Evolutionary conservation across 2,329 filamentous ascomycete genomes (phyloP).

Genomic region (Aspergillus ustus): DNA sequence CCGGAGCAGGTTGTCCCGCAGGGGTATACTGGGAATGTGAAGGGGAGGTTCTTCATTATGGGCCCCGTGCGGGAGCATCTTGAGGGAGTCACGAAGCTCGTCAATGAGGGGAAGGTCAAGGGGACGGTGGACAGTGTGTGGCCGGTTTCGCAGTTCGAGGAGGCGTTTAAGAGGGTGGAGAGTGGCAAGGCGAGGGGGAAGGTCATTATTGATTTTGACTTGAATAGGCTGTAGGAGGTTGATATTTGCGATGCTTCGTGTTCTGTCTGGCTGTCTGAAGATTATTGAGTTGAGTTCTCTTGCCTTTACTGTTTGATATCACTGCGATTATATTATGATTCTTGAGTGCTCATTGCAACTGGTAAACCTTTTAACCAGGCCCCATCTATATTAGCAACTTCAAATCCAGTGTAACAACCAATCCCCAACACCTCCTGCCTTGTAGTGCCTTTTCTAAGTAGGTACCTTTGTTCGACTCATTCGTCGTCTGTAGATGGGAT

Average conservation of each 20-base stretch:
- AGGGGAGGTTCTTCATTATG: slow-evolving; percentile 50
- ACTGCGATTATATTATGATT: no score
- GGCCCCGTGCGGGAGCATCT: slow-evolving; percentile 43
- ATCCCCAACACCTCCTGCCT: no score
- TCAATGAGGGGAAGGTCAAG: slow-evolving; percentile 44
- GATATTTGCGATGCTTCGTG: background rate
- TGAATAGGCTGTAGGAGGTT: slow-evolving; percentile 13
- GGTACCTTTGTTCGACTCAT: no score
- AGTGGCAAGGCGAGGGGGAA: slow-evolving; percentile 50
- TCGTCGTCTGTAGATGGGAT: no score
- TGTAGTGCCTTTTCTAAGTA: no score
- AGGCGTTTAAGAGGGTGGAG: slow-evolving; percentile 46
- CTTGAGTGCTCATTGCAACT: no score
- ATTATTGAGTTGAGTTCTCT: no score
- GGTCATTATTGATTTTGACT: slow-evolving; percentile 42
- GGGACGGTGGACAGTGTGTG: slow-evolving; percentile 49
- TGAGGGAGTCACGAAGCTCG: slow-evolving; percentile 41
- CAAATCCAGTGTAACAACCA: no score
- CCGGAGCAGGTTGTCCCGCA: slow-evolving; percentile 38
- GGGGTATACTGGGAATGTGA: slow-evolving; percentile 30
- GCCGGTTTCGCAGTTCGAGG: slow-evolving; percentile 44
- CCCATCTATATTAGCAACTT: no score
- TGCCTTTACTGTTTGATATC: no score
- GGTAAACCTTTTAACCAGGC: no score
- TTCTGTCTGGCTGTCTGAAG: no score